Conservation (phyloP, 2,329 filamentous ascomycete species). For the Clonostachys rosea region DNA sequence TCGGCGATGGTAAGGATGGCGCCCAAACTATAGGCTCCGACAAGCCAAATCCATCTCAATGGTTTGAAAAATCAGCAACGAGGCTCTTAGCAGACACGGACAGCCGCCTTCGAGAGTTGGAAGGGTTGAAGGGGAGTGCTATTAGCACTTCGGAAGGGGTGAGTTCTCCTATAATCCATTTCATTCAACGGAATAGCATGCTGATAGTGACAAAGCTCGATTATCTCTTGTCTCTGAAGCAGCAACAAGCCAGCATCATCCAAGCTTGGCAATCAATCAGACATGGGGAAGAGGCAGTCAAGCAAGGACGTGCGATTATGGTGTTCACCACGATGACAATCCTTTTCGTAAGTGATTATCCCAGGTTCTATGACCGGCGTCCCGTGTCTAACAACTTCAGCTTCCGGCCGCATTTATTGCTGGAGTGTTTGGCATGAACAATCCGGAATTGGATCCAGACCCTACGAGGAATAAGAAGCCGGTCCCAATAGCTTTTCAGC, state of each 20-base stretch:
- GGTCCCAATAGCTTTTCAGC: too few species aligned
- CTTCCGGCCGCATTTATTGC: neutral
- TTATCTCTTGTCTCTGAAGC: constrained; percentile 33
- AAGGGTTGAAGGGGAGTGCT: neutral
- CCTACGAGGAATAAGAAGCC: too few species aligned
- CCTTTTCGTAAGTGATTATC: constrained; percentile 25
- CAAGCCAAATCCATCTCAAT: neutral
- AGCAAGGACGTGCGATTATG: constrained; percentile 37
- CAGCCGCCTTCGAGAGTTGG: neutral
- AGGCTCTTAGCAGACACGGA: neutral
- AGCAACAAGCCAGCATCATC: constrained; percentile 38
- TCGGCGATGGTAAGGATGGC: constrained; percentile 7
- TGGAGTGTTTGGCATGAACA: neutral
- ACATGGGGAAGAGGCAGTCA: constrained; percentile 29
- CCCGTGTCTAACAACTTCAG: constrained; percentile 3
- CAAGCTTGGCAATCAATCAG: constrained; percentile 33
- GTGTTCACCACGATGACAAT: constrained; percentile 41
- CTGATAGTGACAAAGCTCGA: constrained; percentile 12
- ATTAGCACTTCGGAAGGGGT: neutral
- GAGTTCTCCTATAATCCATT: too few species aligned
- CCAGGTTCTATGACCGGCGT: too few species aligned
- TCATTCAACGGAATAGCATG: too few species aligned
- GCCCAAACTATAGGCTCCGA: neutral
- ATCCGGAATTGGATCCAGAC: too few species aligned
- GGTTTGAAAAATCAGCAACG: neutral